Evolutionary conservation across 352 stramenopile genomes (phyloP), one percentile per base, ranked within the genome.

Genomic region (Phytophthora tentaculata): DNA sequence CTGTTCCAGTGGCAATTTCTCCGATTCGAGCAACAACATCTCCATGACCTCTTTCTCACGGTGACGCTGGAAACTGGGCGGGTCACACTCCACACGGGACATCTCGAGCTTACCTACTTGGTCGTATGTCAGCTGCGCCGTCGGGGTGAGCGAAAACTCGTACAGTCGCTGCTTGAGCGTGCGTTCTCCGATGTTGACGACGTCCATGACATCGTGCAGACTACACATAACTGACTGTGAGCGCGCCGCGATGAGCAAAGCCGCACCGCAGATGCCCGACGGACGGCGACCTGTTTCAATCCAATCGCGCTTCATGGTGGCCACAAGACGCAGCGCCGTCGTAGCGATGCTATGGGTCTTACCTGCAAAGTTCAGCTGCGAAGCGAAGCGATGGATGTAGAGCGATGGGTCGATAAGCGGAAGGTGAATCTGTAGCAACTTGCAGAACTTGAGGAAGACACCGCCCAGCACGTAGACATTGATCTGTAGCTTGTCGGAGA

Each of bases 221-320:
- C 73, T 94, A 64, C 91, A 95, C 69, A 86, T 94, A 39, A 98
- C 93, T 0, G 96, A 96, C 80, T 99, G 97, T 20, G 97, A 97
- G n/a, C 97, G 86, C 6, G 96, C 90, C 0, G 97, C 97, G 59
- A 99, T 98, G 17, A 99, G 80, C 10, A 99, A 80, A 20, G 97
- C 96, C 0, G 97, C 97, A 19, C 96, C 98, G 62, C 98, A 99
- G 56, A 99, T 98, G 22, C 98, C 98, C 12, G 97, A 97, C 0
- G 98, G 98, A 2, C 97, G 83, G 16, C 98, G 90, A 16, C 98
- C 98, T 3, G 95, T 97, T 47, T 99, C 94, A 61, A 99, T 99
- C 98, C 98, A 99, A 84, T 99, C 97, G 65, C 97, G 90, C 81
- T 99, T 99, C 97, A 99, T 99, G 19, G 96, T 91, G 16, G 90